Evolutionary conservation across 1,284 basidiomycete species (phyloP), one percentile per base, ranked within the genome.

Genomic region (Inonotus obliquus): DNA sequence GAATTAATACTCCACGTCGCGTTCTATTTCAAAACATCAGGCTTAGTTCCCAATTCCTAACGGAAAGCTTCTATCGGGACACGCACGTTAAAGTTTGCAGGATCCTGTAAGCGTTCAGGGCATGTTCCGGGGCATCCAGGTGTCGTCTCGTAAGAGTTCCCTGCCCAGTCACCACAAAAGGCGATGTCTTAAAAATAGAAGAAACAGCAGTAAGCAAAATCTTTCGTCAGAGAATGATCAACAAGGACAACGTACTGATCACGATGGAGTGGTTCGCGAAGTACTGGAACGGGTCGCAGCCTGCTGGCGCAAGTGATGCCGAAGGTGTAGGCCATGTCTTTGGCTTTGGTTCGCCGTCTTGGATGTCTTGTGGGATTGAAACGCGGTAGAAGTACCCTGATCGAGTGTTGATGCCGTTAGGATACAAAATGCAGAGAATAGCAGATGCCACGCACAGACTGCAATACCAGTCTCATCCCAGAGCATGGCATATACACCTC

Each of bases 81-180:
- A 32, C 69, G 53, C 59, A 71, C 69, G 27, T 68, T 65, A 60
- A 73, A 75, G 71, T 92, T 92, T 1, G 69, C 70, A 1, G 89
- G 88, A 68, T 91, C 79, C 76, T 79, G 82, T 39, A 92, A 71
- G 60, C 78, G 77, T 21, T 82, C 78, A 13, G 78, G 69, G 68
- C 91, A 92, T 47, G 87, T 86, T 44, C 90, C 91, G 5, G 88
- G 86, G 68, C 89, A 92, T 21, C 81, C 81, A 9, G 63, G 63
- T 1, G 87, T 84, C 4, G 84, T 86, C 9, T 80, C 78, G 68
- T 89, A 92, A 2, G 85, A 84, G 69, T 89, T 87, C 45, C 89
- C 90, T 4, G 89, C 91, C 89, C 89, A 91, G 72, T 90, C 89
- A 66, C 90, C 89, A 67, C 89, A 92, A 67, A 91, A 90, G 10